These are phyloP conservation scores for Penicillium bovifimosum DNA, from an alignment of 495 filamentous ascomycete species.

Conservation along the genomic window DNA sequence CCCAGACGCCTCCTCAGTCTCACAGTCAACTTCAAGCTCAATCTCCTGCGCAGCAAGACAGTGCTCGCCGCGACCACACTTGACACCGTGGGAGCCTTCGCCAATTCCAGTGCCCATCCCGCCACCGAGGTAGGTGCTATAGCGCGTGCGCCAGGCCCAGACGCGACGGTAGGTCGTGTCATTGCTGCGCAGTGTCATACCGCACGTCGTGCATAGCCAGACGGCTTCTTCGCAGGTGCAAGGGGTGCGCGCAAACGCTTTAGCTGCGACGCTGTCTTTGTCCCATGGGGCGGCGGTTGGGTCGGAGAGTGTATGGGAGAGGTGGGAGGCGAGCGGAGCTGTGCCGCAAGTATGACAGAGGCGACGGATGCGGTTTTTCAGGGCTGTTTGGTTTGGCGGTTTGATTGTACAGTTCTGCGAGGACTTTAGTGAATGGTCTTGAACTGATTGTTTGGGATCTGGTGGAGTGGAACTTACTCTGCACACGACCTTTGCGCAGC, in stretches of 20 bases:
- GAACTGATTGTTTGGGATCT: background rate
- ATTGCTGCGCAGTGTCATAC: slow-evolving; percentile 56
- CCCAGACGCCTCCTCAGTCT: slow-evolving; percentile 49
- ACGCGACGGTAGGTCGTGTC: slow-evolving; percentile 74
- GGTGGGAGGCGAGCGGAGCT: slow-evolving; percentile 50
- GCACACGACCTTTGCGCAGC: slow-evolving; percentile 71
- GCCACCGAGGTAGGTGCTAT: slow-evolving; percentile 65
- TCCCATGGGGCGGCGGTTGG: background rate
- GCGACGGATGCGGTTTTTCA: slow-evolving; percentile 68
- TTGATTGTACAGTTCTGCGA: slow-evolving; percentile 79
- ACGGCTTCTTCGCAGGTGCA: slow-evolving; percentile 64
- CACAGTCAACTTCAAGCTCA: slow-evolving; percentile 76
- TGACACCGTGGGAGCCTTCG: slow-evolving; percentile 79
- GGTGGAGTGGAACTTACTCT: slow-evolving; percentile 48
- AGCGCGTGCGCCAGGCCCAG: slow-evolving; percentile 86
- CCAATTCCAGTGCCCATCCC: slow-evolving; percentile 82
- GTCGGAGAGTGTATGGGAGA: slow-evolving; percentile 11
- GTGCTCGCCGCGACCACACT: slow-evolving; percentile 64
- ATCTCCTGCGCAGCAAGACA: slow-evolving; percentile 69
- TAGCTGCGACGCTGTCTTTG: slow-evolving; percentile 8
- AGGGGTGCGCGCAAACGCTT: slow-evolving; percentile 50
- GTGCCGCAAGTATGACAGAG: slow-evolving; percentile 69
- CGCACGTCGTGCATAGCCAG: slow-evolving; percentile 80
- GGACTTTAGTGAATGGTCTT: background rate
- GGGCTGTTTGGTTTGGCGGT: slow-evolving; percentile 53